Evolutionary conservation across 2,329 filamentous ascomycete species (phyloP), one percentile per base, ranked within the genome.

Genomic region (Lecanicillium sp.): DNA sequence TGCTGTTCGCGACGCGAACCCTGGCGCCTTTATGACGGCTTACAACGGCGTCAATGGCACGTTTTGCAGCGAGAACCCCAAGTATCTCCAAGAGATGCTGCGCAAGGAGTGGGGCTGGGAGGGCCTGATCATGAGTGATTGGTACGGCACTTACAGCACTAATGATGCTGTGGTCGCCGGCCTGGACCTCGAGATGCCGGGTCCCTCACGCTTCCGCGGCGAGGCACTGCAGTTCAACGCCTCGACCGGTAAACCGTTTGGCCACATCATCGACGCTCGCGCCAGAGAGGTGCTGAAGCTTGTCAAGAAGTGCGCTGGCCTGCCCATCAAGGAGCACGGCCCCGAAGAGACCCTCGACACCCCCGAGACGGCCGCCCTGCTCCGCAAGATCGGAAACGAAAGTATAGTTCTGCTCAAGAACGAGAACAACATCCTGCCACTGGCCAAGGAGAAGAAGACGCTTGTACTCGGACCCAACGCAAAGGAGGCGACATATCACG

Each of bases 391-490:
- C 17, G 81, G 80, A 14, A 73, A 77, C 4, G 81, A 87, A 53
- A 78, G 78, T 4, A 78, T 86, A 8, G 82, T 87, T 2, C 66
- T 89, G 11, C 62, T 88, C 35, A 87, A 87, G 61, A 89, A 89
- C 47, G 72, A 85, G 11, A 70, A 71, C 28, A 65, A 64, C 12
- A 55, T 81, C 0, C 64, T 89, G 2, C 84, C 84, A 1, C 57
- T 83, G 4, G 71, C 71, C 25, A 80, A 77, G 50, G 65, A 74
- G 29, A 79, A 77, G 49, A 79, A 76, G 48, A 76, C 72, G 0
- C 62, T 77, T 17, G 60, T 79, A 20, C 62, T 79, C 20, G 74
- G 74, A 0, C 74, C 74, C 13, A 77, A 78, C 46, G 72, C 74
- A 8, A 77, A 74, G 51, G 55, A 69, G 31, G 65, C 72, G 2